Evolutionary conservation across 495 filamentous ascomycete species (phyloP), one percentile per base, ranked within the genome.

Genomic region (Trichoderma asperelloides): DNA sequence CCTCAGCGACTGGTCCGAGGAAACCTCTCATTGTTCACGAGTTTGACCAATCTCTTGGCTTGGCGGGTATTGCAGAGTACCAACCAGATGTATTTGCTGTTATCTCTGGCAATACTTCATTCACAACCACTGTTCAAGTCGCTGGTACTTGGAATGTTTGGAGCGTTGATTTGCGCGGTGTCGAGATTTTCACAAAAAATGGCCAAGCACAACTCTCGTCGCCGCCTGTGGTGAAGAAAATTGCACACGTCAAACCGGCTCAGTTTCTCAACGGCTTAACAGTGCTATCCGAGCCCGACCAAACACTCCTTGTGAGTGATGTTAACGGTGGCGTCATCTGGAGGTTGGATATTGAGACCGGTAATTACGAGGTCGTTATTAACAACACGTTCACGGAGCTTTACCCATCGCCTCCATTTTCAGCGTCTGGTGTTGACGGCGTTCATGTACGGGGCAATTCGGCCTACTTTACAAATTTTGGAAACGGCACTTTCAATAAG

Each of bases 1-100:
- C 74, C 16, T 60, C 55, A 18, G 13, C 25, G 7, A 15, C 28
- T n/a, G 21, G 2, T 33, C 67, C 49, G 30, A 73, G 64, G 23
- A 71, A 73, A 11, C 70, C 72, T 8, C 18, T 72, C n/a, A 45
- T 77, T n/a, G 66, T 76, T 49, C 70, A 71, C 55, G 51, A 70
- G 3, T 75, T 79, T 67, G 69, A 73, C 18, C 71, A 71, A 21
- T 68, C 70, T 5, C 70, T 69, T 11, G 75, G 69, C 45, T 63
- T 77, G 11, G 69, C 69, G 3, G 78, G 73, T 33, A 74, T 74
- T 67, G 70, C 75, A 23, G 67, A 76, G n/a, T 71, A 77, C 55
- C 67, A 65, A 6, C 27, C 66, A 7, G 76, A 79, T 69, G 73
- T 74, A n/a, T 78, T 74, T 66, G 76, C 73, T 16, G 75, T 76